A percentile compares a stretch with the other conserved stretches of the same genome.
phyloP scores from a whole-genome alignment of 306 rosid genomes.

The Prunus padus region DNA sequence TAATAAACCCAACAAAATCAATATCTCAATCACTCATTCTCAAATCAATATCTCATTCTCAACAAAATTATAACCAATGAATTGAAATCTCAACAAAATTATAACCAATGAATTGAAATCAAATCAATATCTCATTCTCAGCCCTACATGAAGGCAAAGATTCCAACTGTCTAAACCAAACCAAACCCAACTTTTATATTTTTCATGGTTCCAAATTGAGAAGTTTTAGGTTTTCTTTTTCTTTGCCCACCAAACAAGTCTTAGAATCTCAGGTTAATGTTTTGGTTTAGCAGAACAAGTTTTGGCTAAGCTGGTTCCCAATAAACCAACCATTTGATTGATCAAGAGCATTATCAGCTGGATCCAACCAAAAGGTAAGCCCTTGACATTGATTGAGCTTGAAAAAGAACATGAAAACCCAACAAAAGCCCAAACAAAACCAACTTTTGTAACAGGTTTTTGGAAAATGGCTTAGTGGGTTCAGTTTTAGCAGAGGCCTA shows the following conservation, averaged over 20 bases:
- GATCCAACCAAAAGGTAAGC: not conserved
- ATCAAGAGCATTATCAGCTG: not conserved
- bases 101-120: too few relatives aligned
- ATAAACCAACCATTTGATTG: not conserved
- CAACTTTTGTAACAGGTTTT: not conserved
- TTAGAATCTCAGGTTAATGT: not conserved
- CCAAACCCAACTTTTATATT: not conserved
- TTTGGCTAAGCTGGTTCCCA: not conserved
- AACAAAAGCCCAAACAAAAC: not conserved
- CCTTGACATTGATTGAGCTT: not conserved
- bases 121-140: too few relatives aligned
- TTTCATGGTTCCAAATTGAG: not conserved
- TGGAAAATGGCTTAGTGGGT: not conserved
- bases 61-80: too few relatives aligned
- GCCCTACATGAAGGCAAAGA: slow-evolving; percentile 27
- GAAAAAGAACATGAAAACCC: not conserved
- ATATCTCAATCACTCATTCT: too few relatives aligned
- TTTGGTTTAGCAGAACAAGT: not conserved
- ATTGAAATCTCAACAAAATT: too few relatives aligned
- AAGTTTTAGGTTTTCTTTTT: slow-evolving; percentile 1
- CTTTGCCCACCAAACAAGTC: not conserved
- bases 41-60: too few relatives aligned
- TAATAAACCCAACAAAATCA: too few relatives aligned
- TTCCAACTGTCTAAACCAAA: slow-evolving; percentile 23
- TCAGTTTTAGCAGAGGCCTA: not conserved